Evolutionary conservation across 2,329 filamentous ascomycete species (phyloP).

Genomic region (Calonectria pteridis): DNA sequence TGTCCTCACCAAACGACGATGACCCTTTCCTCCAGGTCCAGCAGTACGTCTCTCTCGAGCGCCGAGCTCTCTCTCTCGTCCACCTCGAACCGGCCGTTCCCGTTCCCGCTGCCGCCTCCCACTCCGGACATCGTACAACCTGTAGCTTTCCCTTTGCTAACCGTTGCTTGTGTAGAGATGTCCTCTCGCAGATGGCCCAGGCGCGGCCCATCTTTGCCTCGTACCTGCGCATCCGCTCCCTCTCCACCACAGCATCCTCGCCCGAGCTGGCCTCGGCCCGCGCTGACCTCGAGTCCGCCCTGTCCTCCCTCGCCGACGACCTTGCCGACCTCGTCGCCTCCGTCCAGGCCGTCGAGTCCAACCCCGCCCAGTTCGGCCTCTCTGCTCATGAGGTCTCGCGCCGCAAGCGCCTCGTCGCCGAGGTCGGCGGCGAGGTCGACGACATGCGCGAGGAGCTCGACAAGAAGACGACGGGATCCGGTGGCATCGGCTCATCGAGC

Average conservation of each 20-base stretch:
- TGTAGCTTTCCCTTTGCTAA: neutral
- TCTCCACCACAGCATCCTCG: slow-evolving; percentile 77
- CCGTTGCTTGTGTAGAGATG: slow-evolving; percentile 75
- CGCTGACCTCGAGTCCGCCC: slow-evolving; percentile 74
- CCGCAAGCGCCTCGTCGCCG: slow-evolving; percentile 84
- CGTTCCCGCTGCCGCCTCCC: neutral
- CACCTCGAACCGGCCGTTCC: neutral
- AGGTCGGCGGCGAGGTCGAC: slow-evolving; percentile 89
- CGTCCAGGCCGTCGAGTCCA: slow-evolving; percentile 87
- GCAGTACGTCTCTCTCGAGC: slow-evolving; percentile 63
- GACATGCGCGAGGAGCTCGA: slow-evolving; percentile 88
- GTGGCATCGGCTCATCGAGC: slow-evolving; percentile 36
- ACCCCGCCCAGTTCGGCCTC: slow-evolving; percentile 89
- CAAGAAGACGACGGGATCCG: slow-evolving; percentile 60
- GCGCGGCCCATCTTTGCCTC: slow-evolving; percentile 92
- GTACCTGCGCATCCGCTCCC: slow-evolving; percentile 94
- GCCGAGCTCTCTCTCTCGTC: neutral
- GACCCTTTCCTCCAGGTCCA: slow-evolving; percentile 81
- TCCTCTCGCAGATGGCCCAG: slow-evolving; percentile 83
- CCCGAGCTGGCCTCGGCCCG: slow-evolving; percentile 88
- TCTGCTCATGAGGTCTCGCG: slow-evolving; percentile 85
- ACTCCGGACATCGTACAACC: neutral
- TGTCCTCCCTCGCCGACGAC: slow-evolving; percentile 82
- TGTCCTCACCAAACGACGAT: slow-evolving; percentile 76
- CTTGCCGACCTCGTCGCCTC: slow-evolving; percentile 89